Evolutionary conservation across 176 grass and related monocot genomes (phyloP).

Genomic region (Elymus sibiricus): DNA sequence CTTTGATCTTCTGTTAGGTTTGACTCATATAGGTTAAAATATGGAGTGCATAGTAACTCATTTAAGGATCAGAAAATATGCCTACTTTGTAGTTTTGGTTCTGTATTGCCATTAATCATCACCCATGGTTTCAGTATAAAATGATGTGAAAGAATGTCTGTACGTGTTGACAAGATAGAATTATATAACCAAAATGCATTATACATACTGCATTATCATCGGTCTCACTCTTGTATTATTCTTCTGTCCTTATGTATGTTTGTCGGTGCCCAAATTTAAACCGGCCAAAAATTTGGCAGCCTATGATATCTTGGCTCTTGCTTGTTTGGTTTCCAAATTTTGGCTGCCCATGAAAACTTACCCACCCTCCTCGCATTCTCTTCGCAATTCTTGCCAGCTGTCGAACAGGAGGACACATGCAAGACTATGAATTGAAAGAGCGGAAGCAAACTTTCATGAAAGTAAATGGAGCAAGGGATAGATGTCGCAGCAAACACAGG

Average conservation of each 20-base stretch:
- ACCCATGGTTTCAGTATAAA: neutral
- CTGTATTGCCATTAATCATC: neutral
- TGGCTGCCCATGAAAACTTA: neutral
- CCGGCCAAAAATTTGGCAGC: neutral
- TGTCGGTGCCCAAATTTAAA: neutral
- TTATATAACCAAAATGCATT: neutral
- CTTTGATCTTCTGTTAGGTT: neutral
- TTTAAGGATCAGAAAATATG: neutral
- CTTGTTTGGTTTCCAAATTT: neutral
- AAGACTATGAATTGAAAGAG: no score
- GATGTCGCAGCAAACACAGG: no score
- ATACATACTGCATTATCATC: neutral
- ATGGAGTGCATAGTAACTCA: neutral
- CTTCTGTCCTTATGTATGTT: neutral
- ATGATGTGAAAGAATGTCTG: no score
- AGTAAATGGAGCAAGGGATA: no score
- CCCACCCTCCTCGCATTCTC: no score
- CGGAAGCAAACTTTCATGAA: no score
- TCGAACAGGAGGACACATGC: neutral
- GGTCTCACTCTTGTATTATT: neutral
- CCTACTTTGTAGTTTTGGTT: neutral
- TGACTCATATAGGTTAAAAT: conserved; percentile 17
- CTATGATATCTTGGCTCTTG: neutral
- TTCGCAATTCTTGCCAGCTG: neutral
- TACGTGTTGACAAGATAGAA: neutral